phyloP scores from a whole-genome alignment of 108 stramenopile genomes.

The Pelagomonas calceolata region DNA sequence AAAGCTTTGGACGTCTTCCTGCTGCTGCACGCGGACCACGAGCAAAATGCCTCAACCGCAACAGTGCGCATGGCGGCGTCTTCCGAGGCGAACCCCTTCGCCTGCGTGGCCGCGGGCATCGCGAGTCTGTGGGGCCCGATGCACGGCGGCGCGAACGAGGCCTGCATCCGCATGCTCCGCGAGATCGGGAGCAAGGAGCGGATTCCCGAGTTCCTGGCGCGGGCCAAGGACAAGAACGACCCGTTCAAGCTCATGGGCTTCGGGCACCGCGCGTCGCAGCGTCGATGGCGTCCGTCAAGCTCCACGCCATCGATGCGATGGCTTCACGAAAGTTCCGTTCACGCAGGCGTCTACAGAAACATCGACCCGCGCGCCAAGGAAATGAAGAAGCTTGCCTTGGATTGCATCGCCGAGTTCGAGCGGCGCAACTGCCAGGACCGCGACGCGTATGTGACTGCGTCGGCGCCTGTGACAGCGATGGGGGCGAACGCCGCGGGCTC shows the following conservation, averaged over 20 bases:
- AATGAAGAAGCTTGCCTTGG: not conserved
- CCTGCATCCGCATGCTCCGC: conserved; percentile 8
- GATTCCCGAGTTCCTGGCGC: conserved; percentile 5
- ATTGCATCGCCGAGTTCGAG: not conserved
- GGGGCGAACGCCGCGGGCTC: too few species aligned
- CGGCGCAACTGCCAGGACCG: not conserved
- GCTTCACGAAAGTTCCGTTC: too few species aligned
- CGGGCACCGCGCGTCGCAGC: conserved; percentile 14
- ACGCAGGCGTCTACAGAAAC: conserved; percentile 11
- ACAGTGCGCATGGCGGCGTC: conserved; percentile 2
- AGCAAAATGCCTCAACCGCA: conserved; percentile 8
- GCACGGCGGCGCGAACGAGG: conserved; percentile 14
- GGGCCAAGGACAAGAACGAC: conserved; percentile 1
- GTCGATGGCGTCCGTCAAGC: too few species aligned
- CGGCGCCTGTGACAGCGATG: too few species aligned
- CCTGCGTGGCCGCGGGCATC: conserved; percentile 3
- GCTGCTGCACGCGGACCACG: conserved; percentile 15
- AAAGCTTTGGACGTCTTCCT: conserved; percentile 7
- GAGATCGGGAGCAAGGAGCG: conserved; percentile 5
- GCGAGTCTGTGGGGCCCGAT: conserved; percentile 7
- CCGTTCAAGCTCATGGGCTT: conserved; percentile 14
- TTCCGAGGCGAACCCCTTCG: conserved; percentile 1
- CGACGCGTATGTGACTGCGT: too few species aligned
- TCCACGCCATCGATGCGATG: too few species aligned
- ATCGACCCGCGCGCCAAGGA: conserved; percentile 8